Conservation (phyloP, 495 filamentous ascomycete genomes). For the Aspergillus ostianus region DNA sequence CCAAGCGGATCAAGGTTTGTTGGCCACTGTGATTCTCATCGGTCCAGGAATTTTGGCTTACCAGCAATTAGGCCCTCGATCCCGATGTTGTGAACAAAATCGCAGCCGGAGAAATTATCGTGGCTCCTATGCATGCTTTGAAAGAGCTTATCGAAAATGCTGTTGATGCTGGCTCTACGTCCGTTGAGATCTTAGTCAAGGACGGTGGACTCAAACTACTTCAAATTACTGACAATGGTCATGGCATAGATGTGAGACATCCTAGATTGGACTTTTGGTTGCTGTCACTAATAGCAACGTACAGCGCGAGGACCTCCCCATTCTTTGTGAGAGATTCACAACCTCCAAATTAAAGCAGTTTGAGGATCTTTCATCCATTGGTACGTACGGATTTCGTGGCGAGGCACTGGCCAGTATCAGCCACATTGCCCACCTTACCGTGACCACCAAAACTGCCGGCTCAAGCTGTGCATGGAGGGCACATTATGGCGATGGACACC, state of each 20-base stretch:
- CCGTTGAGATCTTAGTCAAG: constrained; percentile 87
- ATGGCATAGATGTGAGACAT: constrained; percentile 80
- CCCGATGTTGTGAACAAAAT: constrained; percentile 99
- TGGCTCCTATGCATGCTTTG: constrained; percentile 92
- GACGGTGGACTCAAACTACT: constrained; percentile 96
- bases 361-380: constrained; percentile 87
- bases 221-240: constrained; percentile 97
- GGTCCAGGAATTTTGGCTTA: neutral
- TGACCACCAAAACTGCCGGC: constrained; percentile 90
- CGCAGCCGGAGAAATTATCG: constrained; percentile 98
- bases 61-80: constrained; percentile 66
- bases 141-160: constrained; percentile 98
- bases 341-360: constrained; percentile 95
- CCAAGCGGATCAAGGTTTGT: constrained; percentile 66
- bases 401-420: constrained; percentile 98
- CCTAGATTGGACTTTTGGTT: constrained; percentile 1
- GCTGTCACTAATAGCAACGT: constrained; percentile 13
- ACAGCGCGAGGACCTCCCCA: constrained; percentile 85
- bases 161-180: constrained; percentile 92
- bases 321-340: constrained; percentile 95
- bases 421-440: constrained; percentile 92
- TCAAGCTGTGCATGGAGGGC: constrained; percentile 89
- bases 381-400: constrained; percentile 95
- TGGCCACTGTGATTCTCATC: neutral
- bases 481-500: constrained; percentile 79